These are phyloP conservation scores for Kodamaea derodonti DNA, from an alignment of 1,139 yeast genomes.

Conservation along the genomic window DNA sequence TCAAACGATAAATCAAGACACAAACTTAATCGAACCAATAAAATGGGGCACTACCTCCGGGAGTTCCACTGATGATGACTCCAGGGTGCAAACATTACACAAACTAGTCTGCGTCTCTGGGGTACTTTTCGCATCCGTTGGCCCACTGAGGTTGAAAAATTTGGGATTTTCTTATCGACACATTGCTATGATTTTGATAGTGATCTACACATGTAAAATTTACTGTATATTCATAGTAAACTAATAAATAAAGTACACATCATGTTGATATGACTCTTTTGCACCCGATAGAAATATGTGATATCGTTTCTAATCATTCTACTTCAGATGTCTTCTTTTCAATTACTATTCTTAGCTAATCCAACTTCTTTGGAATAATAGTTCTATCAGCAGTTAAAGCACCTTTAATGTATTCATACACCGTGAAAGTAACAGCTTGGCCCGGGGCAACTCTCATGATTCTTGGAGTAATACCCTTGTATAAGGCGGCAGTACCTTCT, in stretches of 20 bases:
- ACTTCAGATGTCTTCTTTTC: too few species aligned
- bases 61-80: background rate
- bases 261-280: too few species aligned
- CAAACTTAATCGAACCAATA: background rate
- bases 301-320: too few species aligned
- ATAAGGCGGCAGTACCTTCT: constrained; percentile 85
- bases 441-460: constrained; percentile 99
- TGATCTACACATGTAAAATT: too few species aligned
- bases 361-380: constrained; percentile 22
- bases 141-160: too few species aligned
- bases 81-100: background rate
- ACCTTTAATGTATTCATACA: constrained; percentile 83
- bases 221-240: too few species aligned
- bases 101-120: background rate
- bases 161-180: too few species aligned
- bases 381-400: constrained; percentile 45
- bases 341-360: too few species aligned
- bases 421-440: constrained; percentile 97
- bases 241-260: too few species aligned
- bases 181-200: too few species aligned
- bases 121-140: background rate
- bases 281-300: too few species aligned
- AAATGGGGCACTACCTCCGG: background rate
- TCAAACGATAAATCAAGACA: background rate
- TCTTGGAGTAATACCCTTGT: constrained; percentile 97